These are phyloP conservation scores for Entomortierella beljakovae DNA, from an alignment of 192 early-diverging fungal species.

Conservation along the genomic window DNA sequence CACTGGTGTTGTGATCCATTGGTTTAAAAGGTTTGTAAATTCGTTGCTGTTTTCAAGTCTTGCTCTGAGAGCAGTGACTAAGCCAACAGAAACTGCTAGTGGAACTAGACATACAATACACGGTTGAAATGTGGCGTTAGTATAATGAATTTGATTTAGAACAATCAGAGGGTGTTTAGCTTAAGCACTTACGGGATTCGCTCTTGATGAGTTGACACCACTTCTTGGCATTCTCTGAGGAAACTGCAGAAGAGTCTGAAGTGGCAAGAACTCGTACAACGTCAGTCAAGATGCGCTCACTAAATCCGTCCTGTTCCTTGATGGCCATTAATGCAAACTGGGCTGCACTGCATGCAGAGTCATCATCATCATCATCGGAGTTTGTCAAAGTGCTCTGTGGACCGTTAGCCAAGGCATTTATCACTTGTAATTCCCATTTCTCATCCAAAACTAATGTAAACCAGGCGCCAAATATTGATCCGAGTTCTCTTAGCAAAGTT, in stretches of 20 bases:
- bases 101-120: conserved; percentile 22
- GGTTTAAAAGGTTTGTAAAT: conserved; percentile 44
- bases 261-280: conserved; percentile 23
- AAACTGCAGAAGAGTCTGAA: conserved; percentile 13
- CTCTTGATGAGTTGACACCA: conserved; percentile 47
- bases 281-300: conserved; percentile 39
- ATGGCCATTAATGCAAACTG: conserved; percentile 32
- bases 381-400: neutral
- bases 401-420: conserved; percentile 13
- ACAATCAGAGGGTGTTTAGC: neutral
- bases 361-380: conserved; percentile 2
- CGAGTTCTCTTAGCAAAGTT: conserved; percentile 35
- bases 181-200: conserved; percentile 24
- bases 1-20: conserved; percentile 35
- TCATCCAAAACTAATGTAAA: conserved; percentile 27
- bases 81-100: conserved; percentile 20
- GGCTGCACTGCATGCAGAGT: conserved; percentile 18
- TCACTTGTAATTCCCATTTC: conserved; percentile 31
- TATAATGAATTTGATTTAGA: no score
- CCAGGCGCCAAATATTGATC: conserved; percentile 27
- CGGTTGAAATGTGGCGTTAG: no score
- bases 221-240: conserved; percentile 23
- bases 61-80: conserved; percentile 22
- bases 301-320: conserved; percentile 27
- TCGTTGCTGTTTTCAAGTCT: conserved; percentile 42